Conservation (phyloP, 2,329 filamentous ascomycete species). For the Aspergillus eucalypticola region DNA sequence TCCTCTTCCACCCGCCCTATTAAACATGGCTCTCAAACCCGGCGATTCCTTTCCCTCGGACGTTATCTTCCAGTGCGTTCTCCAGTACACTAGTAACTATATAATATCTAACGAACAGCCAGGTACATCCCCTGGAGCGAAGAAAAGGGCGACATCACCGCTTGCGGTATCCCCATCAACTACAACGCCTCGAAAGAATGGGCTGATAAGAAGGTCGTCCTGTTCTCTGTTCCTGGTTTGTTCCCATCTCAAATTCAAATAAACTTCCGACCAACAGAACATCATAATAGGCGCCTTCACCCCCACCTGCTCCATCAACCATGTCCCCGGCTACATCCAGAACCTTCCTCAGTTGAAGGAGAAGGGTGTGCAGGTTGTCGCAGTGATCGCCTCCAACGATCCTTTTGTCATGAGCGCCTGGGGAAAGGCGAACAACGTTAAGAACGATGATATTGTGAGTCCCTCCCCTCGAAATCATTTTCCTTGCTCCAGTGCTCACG, state of each 20-base stretch:
- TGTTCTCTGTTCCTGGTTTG: constrained; percentile 68
- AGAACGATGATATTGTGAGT: constrained; percentile 65
- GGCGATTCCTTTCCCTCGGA: constrained; percentile 80
- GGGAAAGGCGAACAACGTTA: constrained; percentile 80
- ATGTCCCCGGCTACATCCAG: constrained; percentile 75
- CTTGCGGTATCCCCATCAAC: constrained; percentile 74
- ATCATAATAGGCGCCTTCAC: constrained; percentile 68
- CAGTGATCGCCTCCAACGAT: constrained; percentile 80
- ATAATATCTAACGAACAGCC: background rate
- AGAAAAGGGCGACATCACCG: constrained; percentile 68
- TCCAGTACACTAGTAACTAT: background rate
- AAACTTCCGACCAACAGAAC: background rate
- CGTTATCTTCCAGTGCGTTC: constrained; percentile 69
- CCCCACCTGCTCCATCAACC: constrained; percentile 76
- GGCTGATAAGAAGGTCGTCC: constrained; percentile 69
- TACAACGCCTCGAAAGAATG: constrained; percentile 80
- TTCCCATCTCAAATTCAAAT: background rate
- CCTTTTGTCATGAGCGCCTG: constrained; percentile 82
- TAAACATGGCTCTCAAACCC: constrained; percentile 60
- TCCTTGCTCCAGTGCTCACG: too few relatives aligned
- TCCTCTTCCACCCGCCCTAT: too few relatives aligned
- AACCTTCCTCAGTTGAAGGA: constrained; percentile 67
- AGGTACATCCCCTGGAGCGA: constrained; percentile 76
- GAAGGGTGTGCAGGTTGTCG: constrained; percentile 78
- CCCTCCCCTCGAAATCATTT: too few relatives aligned